These are phyloP conservation scores for Nyctanthes arbortristis DNA, from an alignment of 257 asterid species.

Conservation along the genomic window DNA sequence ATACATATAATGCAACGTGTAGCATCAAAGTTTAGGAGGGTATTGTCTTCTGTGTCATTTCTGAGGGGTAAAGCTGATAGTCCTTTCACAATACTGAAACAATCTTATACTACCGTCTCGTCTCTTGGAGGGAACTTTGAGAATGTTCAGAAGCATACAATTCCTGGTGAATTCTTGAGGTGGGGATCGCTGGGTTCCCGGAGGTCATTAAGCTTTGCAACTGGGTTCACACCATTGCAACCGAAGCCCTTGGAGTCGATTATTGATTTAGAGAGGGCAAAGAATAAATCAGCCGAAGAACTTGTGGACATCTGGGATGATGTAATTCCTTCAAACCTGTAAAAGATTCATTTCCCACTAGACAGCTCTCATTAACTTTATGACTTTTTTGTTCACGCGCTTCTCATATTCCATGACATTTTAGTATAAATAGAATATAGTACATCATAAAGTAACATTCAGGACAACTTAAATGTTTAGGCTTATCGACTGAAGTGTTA, in stretches of 20 bases:
- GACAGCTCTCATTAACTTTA: slow-evolving; percentile 7
- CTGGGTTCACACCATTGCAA: slow-evolving; percentile 77
- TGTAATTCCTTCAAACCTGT: slow-evolving; percentile 39
- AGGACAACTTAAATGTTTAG: neutral
- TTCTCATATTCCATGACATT: neutral
- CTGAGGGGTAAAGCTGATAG: slow-evolving; percentile 22
- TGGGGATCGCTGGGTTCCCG: slow-evolving; percentile 47
- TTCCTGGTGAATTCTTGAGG: slow-evolving; percentile 44
- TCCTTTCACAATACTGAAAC: slow-evolving; percentile 32
- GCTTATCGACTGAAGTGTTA: neutral
- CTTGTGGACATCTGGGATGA: slow-evolving; percentile 92
- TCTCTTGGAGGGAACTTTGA: slow-evolving; percentile 30
- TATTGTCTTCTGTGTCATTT: slow-evolving; percentile 30
- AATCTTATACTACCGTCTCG: slow-evolving; percentile 26
- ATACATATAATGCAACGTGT: slow-evolving; percentile 39
- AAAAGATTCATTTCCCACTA: slow-evolving; percentile 10
- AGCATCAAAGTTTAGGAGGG: slow-evolving; percentile 43
- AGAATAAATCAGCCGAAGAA: slow-evolving; percentile 67
- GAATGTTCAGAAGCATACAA: slow-evolving; percentile 30
- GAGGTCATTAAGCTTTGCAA: slow-evolving; percentile 69
- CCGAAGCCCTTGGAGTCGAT: slow-evolving; percentile 71
- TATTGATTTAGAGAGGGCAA: slow-evolving; percentile 74
- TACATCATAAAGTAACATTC: neutral
- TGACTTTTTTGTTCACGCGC: slow-evolving; percentile 5
- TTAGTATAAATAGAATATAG: neutral